Percentiles rank a stretch among this genome's conserved stretches.
Evolutionary conservation across 1,284 basidiomycete genomes (phyloP).

Genomic region (Anthracocystis walkeri): DNA sequence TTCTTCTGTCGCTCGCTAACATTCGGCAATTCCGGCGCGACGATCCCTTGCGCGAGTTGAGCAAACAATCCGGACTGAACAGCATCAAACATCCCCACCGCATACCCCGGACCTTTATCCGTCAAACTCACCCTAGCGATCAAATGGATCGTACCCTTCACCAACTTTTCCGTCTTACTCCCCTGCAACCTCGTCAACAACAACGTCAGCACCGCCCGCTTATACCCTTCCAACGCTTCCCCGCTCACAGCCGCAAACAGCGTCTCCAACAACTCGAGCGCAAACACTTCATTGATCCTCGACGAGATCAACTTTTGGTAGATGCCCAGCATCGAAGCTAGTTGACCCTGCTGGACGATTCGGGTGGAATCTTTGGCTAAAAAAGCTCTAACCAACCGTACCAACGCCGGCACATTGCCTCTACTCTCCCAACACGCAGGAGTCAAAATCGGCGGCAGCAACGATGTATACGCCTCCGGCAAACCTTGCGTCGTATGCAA

Average conservation of each 20-base stretch:
- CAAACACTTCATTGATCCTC: constrained; percentile 89
- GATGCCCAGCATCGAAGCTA: constrained; percentile 85
- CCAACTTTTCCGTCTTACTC: constrained; percentile 89
- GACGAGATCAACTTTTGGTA: constrained; percentile 90
- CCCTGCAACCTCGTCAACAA: constrained; percentile 86
- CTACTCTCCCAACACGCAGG: constrained; percentile 92
- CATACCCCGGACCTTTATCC: constrained; percentile 75
- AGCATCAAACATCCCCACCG: constrained; percentile 81
- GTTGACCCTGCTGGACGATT: constrained; percentile 81
- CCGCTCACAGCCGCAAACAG: constrained; percentile 80
- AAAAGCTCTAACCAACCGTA: constrained; percentile 87
- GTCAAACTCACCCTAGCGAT: constrained; percentile 72
- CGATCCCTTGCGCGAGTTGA: constrained; percentile 82
- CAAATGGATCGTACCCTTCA: constrained; percentile 85
- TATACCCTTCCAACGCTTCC: constrained; percentile 77
- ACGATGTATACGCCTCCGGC: constrained; percentile 81
- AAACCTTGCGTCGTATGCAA: constrained; percentile 75
- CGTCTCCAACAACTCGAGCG: constrained; percentile 87
- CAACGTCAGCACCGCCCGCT: constrained; percentile 82
- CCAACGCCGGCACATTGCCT: constrained; percentile 94
- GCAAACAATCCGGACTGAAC: constrained; percentile 87
- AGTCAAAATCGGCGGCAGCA: constrained; percentile 86
- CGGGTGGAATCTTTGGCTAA: constrained; percentile 78
- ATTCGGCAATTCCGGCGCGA: constrained; percentile 84
- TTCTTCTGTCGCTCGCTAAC: constrained; percentile 85